phyloP scores from a whole-genome alignment of 805 yeast genomes.

The Saccharomycopsis malanga region DNA sequence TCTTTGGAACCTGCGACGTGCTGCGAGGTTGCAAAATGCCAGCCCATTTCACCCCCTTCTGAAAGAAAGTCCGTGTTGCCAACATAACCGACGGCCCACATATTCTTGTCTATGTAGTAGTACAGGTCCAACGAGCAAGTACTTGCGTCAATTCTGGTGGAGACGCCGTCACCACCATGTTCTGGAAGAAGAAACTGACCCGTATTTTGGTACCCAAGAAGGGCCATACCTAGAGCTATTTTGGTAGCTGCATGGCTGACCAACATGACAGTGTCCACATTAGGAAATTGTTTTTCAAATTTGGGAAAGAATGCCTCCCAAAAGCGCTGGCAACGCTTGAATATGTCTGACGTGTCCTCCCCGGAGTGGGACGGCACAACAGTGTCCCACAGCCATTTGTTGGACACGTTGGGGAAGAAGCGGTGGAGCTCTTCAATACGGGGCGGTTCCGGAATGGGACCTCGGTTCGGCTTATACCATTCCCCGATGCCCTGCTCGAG shows the following conservation, averaged over 20 bases:
- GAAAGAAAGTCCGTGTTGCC: conserved; percentile 68
- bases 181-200: conserved; percentile 41
- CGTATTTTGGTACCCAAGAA: conserved; percentile 46
- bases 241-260: conserved; percentile 93
- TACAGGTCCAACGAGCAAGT: conserved; percentile 79
- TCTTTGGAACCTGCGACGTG: conserved; percentile 89
- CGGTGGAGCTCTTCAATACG: conserved; percentile 37
- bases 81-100: conserved; percentile 67
- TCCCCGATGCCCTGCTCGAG: conserved; percentile 86
- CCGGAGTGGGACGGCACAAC: conserved; percentile 64
- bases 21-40: conserved; percentile 61
- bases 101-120: conserved; percentile 28
- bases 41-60: conserved; percentile 86
- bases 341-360: conserved; percentile 65
- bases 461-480: conserved; percentile 75
- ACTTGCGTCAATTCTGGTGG: conserved; percentile 55
- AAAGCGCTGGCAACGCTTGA: conserved; percentile 50
- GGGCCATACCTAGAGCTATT: conserved; percentile 79
- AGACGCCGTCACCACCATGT: conserved; percentile 31
- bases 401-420: conserved; percentile 45
- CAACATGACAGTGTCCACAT: conserved; percentile 54
- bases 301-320: conserved; percentile 50
- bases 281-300: conserved; percentile 52
- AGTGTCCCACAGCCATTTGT: conserved; percentile 49
- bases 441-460: conserved; percentile 65